Conservation (phyloP, 257 asterid genomes). For the Handroanthus guayacan region DNA sequence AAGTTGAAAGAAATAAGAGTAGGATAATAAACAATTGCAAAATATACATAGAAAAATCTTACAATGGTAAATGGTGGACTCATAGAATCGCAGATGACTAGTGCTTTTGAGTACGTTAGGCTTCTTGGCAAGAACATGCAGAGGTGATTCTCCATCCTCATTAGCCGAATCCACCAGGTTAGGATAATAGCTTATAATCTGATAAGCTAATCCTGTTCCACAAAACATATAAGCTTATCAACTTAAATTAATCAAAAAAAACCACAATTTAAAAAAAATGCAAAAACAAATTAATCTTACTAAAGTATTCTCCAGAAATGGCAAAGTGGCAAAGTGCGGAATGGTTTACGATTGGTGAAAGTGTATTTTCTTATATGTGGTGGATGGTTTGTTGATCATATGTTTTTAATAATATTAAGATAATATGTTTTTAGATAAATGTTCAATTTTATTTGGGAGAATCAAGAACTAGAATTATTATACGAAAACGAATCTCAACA, state of each 20-base stretch:
- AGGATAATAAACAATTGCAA: not conserved
- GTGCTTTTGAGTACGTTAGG: slow-evolving; percentile 50
- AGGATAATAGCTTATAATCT: slow-evolving; percentile 12
- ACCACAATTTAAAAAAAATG: not conserved
- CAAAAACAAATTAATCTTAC: slow-evolving; percentile 34
- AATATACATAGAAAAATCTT: slow-evolving; percentile 3
- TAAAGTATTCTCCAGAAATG: slow-evolving; percentile 51
- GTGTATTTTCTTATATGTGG: no score
- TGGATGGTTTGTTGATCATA: no score
- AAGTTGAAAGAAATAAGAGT: not conserved
- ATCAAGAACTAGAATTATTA: no score
- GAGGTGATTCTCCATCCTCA: slow-evolving; percentile 48
- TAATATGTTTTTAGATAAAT: no score
- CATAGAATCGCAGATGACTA: slow-evolving; percentile 37
- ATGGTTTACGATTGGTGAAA: no score
- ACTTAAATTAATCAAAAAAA: not conserved
- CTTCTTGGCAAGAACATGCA: slow-evolving; percentile 54
- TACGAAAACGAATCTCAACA: no score
- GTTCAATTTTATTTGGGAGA: no score
- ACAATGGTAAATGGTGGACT: slow-evolving; percentile 46
- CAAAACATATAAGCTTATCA: not conserved
- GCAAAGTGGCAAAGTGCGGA: slow-evolving; percentile 59
- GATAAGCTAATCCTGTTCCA: slow-evolving; percentile 12
- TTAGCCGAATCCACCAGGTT: slow-evolving; percentile 34
- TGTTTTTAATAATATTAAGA: no score